Conservation (phyloP, 148 eudicot species). For the Cornus controversa region DNA sequence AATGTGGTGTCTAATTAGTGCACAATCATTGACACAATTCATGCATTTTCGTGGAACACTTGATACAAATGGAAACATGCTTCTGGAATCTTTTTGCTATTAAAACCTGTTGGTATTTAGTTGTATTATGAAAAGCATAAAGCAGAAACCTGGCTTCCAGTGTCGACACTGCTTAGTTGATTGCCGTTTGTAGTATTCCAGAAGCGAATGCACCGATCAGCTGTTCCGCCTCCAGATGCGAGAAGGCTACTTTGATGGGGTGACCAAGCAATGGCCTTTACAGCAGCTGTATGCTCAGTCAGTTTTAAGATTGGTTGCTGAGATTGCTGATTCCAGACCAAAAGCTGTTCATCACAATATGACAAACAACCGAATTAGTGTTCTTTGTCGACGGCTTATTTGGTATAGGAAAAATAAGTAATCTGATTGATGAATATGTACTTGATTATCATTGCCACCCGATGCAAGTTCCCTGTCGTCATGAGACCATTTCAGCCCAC, state of each 20-base stretch:
- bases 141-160: constrained; percentile 80
- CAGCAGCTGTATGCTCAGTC: constrained; percentile 95
- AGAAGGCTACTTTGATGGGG: constrained; percentile 89
- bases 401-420: not conserved
- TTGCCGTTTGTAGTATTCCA: constrained; percentile 94
- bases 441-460: constrained; percentile 99
- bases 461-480: constrained; percentile 99
- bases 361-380: constrained; percentile 6
- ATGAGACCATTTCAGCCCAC: constrained; percentile 98
- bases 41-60: not conserved
- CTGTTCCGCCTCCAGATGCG: constrained; percentile 98
- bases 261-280: constrained; percentile 97
- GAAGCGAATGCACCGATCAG: constrained; percentile 92
- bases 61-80: not conserved
- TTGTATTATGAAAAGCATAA: no score
- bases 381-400: not conserved
- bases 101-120: not conserved
- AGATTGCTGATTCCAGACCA: constrained; percentile 94
- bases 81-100: not conserved
- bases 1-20: not conserved
- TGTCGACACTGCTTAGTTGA: constrained; percentile 77
- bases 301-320: constrained; percentile 69
- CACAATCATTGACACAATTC: not conserved
- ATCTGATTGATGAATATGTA: constrained; percentile 12
- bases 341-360: constrained; percentile 44